These are phyloP conservation scores for Clitopilus hobsonii DNA, from an alignment of 768 basidiomycete genomes.

Conservation along the genomic window DNA sequence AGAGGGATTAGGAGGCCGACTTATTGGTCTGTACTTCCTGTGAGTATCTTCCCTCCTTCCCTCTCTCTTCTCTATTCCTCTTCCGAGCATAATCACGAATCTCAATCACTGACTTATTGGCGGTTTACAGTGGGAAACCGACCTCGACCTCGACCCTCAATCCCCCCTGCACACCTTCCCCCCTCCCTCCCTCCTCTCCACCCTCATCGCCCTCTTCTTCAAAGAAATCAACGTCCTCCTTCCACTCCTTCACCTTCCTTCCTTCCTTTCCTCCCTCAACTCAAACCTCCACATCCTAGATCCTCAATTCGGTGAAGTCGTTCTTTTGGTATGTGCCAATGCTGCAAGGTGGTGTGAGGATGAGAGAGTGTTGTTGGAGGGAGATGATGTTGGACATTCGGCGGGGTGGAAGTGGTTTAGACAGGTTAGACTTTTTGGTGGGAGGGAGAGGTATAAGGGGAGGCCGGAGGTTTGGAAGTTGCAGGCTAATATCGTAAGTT, in stretches of 20 bases:
- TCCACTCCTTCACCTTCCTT: conserved; percentile 68
- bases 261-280: conserved; percentile 60
- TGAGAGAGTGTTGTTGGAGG: conserved; percentile 42
- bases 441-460: conserved; percentile 37
- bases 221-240: conserved; percentile 49
- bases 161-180: conserved; percentile 37
- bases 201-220: conserved; percentile 70
- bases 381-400: conserved; percentile 16
- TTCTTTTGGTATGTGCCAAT: conserved; percentile 63
- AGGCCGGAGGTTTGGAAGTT: conserved; percentile 30
- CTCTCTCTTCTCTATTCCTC: no score
- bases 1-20: background rate
- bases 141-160: background rate
- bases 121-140: background rate
- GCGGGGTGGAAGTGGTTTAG: conserved; percentile 39
- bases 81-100: no score
- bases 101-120: no score
- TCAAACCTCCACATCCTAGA: conserved; percentile 50
- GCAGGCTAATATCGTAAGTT: background rate
- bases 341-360: conserved; percentile 66
- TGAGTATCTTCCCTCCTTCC: background rate
- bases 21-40: background rate
- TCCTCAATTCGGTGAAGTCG: conserved; percentile 56
- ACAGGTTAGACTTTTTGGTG: conserved; percentile 64
- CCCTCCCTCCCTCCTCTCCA: conserved; percentile 50